Evolutionary conservation across 148 eudicot genomes (phyloP).

Genomic region (Euryodendron excelsum): DNA sequence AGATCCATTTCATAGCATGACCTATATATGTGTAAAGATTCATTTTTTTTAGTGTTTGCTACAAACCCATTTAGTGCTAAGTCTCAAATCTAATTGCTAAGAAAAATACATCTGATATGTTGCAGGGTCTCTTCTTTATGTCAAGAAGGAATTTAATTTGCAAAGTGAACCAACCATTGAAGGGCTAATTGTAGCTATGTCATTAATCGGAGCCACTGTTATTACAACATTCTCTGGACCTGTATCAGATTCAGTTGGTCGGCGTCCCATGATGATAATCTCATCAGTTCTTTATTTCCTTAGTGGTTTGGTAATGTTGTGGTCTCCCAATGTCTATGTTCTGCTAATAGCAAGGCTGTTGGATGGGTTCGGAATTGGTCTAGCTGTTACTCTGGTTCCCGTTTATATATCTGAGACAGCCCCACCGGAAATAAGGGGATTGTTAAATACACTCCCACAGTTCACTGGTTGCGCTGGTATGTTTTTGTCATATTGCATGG

Average conservation of each 20-base stretch:
- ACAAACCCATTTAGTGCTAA: background rate
- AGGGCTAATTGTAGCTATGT: slow-evolving; percentile 90
- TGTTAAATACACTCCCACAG: slow-evolving; percentile 84
- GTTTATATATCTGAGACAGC: slow-evolving; percentile 93
- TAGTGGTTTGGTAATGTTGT: slow-evolving; percentile 78
- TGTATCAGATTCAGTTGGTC: slow-evolving; percentile 66
- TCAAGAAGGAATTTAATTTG: slow-evolving; percentile 78
- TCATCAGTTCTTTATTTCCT: slow-evolving; percentile 77
- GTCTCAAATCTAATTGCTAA: background rate
- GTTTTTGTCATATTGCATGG: slow-evolving; percentile 87
- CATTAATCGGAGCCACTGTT: slow-evolving; percentile 82
- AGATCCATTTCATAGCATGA: background rate
- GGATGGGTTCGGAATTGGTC: slow-evolving; percentile 87
- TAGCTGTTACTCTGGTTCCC: slow-evolving; percentile 79
- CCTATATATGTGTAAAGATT: background rate
- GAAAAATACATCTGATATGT: background rate
- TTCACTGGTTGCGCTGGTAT: slow-evolving; percentile 81
- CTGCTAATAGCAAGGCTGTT: slow-evolving; percentile 71
- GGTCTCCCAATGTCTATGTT: slow-evolving; percentile 90
- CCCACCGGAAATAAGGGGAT: slow-evolving; percentile 86
- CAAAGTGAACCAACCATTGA: slow-evolving; percentile 70
- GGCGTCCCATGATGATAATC: slow-evolving; percentile 80
- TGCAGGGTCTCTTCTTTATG: slow-evolving; percentile 82
- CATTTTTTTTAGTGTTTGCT: background rate
- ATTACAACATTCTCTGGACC: slow-evolving; percentile 93